Evolutionary conservation across 164 flowering plant species (phyloP), one percentile per base, ranked within the genome.

Genomic region (Taxillus chinensis): DNA sequence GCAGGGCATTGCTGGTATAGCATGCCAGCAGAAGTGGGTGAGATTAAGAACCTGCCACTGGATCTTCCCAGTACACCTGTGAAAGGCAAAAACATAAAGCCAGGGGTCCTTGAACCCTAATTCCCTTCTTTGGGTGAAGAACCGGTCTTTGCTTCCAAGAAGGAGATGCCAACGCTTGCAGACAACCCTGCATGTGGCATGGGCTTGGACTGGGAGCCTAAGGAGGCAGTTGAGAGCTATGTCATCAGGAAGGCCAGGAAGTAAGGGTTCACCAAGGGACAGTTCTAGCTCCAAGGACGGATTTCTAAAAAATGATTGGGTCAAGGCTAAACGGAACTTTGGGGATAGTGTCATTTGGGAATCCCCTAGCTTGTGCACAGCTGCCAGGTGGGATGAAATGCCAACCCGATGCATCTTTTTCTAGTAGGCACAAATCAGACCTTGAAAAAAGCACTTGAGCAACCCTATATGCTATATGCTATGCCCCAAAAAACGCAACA

Each of bases 181-280:
- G 13, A 91, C 96, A 16, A 75, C 72, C 72, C 77, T 74, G 73
- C 90, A 74, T 37, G 81, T 38, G 14, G 74, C 41, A 63, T 84
- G 98, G 64, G 74, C 72, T 50, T 78, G 69, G 16, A 87, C 87
- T 13, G 98, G 98, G 2, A 92, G 64, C 50, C 87, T 79, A 5
- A 92, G 88, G 55, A 92, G 91, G 73, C 98, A 92, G 61, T 79
- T 79, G 9, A 87, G 79, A 7, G 96, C 83, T 45, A 92, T 65
- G 64, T 92, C 98, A 70, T 89, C 96, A 1, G 95, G 95, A 60
- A 92, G 93, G 15, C 98, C 98, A 0, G 93, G 96, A 64, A 89
- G 83, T 7, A 89, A 74, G 3, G 84, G 81, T 45, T 53, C 80
- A 12, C 42, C 55, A 2, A 70, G 63, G 39, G 82, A 71, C 42